Conservation (phyloP, 768 basidiomycete genomes). For the Amanita pallidorosea region DNA sequence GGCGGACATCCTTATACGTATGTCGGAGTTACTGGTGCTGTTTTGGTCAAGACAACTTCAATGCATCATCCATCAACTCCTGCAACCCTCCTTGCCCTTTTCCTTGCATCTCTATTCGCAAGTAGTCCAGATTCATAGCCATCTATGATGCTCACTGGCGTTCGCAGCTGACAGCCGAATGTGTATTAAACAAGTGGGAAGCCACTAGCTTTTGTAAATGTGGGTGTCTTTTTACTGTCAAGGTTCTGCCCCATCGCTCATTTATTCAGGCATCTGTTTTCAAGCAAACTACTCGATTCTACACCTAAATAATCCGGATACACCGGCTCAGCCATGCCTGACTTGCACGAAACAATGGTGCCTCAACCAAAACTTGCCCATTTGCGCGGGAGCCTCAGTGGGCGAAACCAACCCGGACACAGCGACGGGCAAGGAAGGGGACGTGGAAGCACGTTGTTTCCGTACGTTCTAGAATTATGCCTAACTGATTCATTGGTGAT, state of each 20-base stretch:
- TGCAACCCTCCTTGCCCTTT: conserved; percentile 10
- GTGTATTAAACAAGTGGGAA: conserved; percentile 66
- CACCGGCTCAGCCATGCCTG: conserved; percentile 82
- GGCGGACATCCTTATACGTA: conserved; percentile 46
- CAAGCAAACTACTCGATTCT: conserved; percentile 79
- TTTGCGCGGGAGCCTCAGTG: conserved; percentile 70
- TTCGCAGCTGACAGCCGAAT: conserved; percentile 22
- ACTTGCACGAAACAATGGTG: conserved; percentile 96
- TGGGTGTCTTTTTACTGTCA: conserved; percentile 15
- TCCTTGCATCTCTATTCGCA: conserved; percentile 14
- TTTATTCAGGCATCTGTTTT: conserved; percentile 76
- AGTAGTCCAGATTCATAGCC: conserved; percentile 7
- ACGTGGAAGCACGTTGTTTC: conserved; percentile 93
- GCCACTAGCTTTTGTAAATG: conserved; percentile 91
- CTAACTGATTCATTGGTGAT: neutral
- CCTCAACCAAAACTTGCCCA: conserved; percentile 79
- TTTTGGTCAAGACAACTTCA: conserved; percentile 11
- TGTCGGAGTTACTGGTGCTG: neutral
- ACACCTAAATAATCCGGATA: conserved; percentile 68
- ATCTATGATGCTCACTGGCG: neutral
- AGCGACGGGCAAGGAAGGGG: conserved; percentile 89
- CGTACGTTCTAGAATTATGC: conserved; percentile 42
- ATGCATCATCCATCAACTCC: conserved; percentile 11
- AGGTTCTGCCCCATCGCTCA: conserved; percentile 5
- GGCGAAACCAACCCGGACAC: conserved; percentile 89